These are phyloP conservation scores for Auricularia heimuer DNA, from an alignment of 768 basidiomycete species.

Conservation along the genomic window DNA sequence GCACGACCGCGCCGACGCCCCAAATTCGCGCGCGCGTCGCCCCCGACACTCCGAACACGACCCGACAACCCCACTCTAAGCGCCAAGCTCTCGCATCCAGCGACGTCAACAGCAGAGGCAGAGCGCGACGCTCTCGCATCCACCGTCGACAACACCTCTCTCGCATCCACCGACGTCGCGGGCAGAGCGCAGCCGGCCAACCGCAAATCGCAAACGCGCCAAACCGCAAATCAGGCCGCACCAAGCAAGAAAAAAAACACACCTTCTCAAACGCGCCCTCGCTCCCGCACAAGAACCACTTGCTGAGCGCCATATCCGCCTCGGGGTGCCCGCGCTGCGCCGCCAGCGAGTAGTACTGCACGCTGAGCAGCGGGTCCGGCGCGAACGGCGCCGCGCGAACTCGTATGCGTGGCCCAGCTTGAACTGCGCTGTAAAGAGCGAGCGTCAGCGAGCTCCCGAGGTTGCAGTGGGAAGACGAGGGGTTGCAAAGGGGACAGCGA, in stretches of 20 bases:
- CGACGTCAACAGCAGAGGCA: no score
- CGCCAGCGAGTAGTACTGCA: slow-evolving; percentile 67
- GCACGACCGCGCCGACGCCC: no score
- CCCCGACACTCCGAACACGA: no score
- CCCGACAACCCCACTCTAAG: no score
- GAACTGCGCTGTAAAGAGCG: slow-evolving; percentile 50
- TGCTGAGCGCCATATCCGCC: slow-evolving; percentile 93
- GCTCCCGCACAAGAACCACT: slow-evolving; percentile 94
- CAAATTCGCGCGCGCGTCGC: no score
- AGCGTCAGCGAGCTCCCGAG: not conserved
- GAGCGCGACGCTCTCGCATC: no score
- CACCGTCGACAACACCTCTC: no score
- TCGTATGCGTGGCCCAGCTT: slow-evolving; percentile 91
- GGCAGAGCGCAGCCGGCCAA: slow-evolving; percentile 28
- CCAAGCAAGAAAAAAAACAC: not conserved
- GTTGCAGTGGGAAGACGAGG: no score
- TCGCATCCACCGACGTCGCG: no score
- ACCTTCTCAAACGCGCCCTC: slow-evolving; percentile 20
- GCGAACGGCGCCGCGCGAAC: slow-evolving; percentile 72
- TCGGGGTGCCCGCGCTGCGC: slow-evolving; percentile 71
- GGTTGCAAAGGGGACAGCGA: no score
- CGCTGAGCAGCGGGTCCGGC: slow-evolving; percentile 81
- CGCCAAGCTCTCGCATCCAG: no score
- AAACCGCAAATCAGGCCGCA: not conserved
- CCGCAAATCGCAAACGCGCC: no score